Evolutionary conservation across 345 rosid species (phyloP), one percentile per base, ranked within the genome.

Genomic region (Salix dunnii): DNA sequence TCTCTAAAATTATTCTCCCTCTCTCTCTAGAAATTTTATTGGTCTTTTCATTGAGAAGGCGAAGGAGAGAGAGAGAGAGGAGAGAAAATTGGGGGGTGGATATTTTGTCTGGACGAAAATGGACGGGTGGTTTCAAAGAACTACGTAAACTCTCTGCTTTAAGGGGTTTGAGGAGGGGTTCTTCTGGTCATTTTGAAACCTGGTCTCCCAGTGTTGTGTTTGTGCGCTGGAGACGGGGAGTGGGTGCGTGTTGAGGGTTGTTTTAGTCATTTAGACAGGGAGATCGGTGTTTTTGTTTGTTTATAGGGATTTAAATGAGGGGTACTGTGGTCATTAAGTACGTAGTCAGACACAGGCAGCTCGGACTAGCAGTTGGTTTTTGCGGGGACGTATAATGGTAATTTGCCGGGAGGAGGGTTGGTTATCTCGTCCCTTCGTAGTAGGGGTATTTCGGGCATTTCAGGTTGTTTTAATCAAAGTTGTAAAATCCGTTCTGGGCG

Each of bases 41-140:
- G 3, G 43, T 40, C 43, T 2, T 40, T 40, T 40, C 1, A 9
- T 40, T 40, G 11, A 40, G 12, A 74, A 42, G 38, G 38, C 17
- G 13, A 20, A 20, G 38, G 30, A 23, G 17, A 48, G 43, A 14
- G 60, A 21, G n/a, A 11, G 60, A n/a, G 60, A 53, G 60, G n/a
- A 7, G 31, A 38, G 17, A 40, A 60, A 64, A 38, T 35, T 33
- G 21, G 7, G 13, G 9, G 3, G 13, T 16, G 8, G 7, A 61
- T 74, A 70, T 70, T 6, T n/a, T 30, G 16, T 23, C 2, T 71
- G 51, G 80, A 77, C 80, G 35, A 62, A 70, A 70, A 70, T 17
- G 53, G 36, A 23, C 80, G 20, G 21, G 25, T 2, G 18, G 5
- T 38, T 46, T 30, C 1, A 2, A 2, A n/a, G 0, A 35, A 67